These are phyloP conservation scores for Diplodia seriata DNA, from an alignment of 2,329 filamentous ascomycete genomes.

Conservation along the genomic window DNA sequence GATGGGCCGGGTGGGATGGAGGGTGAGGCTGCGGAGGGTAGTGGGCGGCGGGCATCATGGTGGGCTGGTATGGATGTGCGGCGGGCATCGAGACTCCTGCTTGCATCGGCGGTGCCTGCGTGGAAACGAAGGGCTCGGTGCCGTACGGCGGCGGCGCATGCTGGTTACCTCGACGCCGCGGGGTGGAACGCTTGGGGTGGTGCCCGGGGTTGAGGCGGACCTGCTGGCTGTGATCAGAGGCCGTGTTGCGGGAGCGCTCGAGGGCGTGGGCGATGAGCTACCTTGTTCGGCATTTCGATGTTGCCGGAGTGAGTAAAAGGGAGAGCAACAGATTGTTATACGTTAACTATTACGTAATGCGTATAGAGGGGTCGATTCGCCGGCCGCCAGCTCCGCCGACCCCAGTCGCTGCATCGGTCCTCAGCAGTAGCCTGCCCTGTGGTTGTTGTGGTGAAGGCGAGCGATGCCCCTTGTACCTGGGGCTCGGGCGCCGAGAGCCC, in stretches of 20 bases:
- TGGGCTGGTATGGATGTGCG: slow-evolving; percentile 31
- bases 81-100: slow-evolving; percentile 30
- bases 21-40: slow-evolving; percentile 25
- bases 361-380: slow-evolving; percentile 4
- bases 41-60: slow-evolving; percentile 32
- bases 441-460: slow-evolving; percentile 19
- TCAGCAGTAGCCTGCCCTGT: slow-evolving; percentile 4
- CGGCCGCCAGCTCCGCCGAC: slow-evolving; percentile 3
- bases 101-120: slow-evolving; percentile 30
- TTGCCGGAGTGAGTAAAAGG: background rate
- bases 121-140: slow-evolving; percentile 31
- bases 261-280: slow-evolving; percentile 1
- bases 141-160: slow-evolving; percentile 29
- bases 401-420: slow-evolving; percentile 1
- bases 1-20: slow-evolving; percentile 24
- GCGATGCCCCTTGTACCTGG: slow-evolving; percentile 25
- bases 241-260: slow-evolving; percentile 3
- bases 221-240: slow-evolving; percentile 28
- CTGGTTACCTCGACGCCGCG: slow-evolving; percentile 30
- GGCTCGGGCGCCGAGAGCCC: slow-evolving; percentile 14
- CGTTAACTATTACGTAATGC: slow-evolving; percentile 5
- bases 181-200: slow-evolving; percentile 30
- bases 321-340: slow-evolving; percentile 5
- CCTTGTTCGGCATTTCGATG: slow-evolving; percentile 28
- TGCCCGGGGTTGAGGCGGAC: slow-evolving; percentile 31